These are phyloP conservation scores for Neurospora sp. DNA, from an alignment of 2,329 filamentous ascomycete species.

Conservation along the genomic window DNA sequence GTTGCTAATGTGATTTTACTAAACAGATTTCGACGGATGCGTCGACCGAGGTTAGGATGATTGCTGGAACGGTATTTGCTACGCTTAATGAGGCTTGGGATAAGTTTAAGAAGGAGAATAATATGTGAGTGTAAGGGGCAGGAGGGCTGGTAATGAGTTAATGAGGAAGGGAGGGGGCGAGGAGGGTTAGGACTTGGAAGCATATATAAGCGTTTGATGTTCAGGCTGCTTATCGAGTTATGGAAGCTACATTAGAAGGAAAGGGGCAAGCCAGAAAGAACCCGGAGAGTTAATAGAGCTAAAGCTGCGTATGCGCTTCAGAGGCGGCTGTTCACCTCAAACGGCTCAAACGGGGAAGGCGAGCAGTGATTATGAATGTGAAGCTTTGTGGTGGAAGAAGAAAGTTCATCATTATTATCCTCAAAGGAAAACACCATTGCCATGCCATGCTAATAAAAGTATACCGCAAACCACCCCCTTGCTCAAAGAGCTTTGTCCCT, in stretches of 20 bases:
- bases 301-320: background rate
- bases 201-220: background rate
- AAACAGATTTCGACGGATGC: constrained; percentile 53
- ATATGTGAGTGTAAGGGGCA: constrained; percentile 30
- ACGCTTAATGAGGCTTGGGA: constrained; percentile 66
- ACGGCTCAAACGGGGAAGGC: no score
- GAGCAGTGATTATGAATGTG: no score
- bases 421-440: background rate
- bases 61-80: constrained; percentile 55
- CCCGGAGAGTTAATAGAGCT: background rate
- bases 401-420: background rate
- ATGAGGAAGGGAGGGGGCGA: background rate
- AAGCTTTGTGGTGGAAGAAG: background rate
- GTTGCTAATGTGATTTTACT: constrained; percentile 8
- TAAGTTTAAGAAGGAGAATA: constrained; percentile 61
- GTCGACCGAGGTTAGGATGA: constrained; percentile 54
- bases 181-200: background rate
- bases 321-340: no score
- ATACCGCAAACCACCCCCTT: background rate
- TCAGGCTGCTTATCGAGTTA: constrained; percentile 1
- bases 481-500: background rate
- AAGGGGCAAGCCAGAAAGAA: background rate
- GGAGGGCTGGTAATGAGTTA: background rate
- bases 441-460: background rate
- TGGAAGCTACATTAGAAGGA: background rate